These are phyloP conservation scores for Cercospora sp. DNA, from an alignment of 2,329 filamentous ascomycete species.

Conservation along the genomic window DNA sequence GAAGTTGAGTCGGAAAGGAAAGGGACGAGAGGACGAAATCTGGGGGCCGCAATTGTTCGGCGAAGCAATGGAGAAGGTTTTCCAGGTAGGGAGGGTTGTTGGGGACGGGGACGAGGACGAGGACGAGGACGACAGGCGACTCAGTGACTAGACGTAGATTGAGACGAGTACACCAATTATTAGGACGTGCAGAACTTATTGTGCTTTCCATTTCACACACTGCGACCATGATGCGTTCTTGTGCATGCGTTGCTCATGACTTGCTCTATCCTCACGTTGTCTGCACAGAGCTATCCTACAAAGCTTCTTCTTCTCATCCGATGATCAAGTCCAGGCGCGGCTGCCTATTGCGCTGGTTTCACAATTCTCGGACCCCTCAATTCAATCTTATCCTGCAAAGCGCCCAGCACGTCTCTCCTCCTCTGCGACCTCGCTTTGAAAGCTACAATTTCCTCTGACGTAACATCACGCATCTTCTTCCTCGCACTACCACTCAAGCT, in stretches of 20 bases:
- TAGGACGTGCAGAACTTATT: background rate
- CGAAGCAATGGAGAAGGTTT: conserved; percentile 62
- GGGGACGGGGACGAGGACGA: conserved; percentile 31
- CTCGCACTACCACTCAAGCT: conserved; percentile 35
- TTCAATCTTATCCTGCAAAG: conserved; percentile 41
- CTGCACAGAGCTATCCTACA: background rate
- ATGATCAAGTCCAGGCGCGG: background rate
- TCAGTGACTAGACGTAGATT: conserved; percentile 21
- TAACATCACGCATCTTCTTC: conserved; percentile 44
- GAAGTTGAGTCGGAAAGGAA: conserved; percentile 54
- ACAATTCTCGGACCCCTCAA: conserved; percentile 28
- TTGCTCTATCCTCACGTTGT: background rate
- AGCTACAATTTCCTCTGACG: conserved; percentile 43
- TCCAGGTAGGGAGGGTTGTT: conserved; percentile 54
- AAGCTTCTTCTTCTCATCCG: background rate
- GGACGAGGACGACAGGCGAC: conserved; percentile 25
- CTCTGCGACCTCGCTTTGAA: conserved; percentile 38
- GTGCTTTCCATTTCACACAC: background rate
- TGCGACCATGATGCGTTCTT: background rate
- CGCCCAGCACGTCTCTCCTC: conserved; percentile 43
- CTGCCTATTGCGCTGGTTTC: background rate
- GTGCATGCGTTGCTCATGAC: background rate
- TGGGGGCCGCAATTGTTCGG: conserved; percentile 66
- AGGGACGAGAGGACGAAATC: conserved; percentile 60
- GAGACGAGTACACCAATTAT: background rate